Evolutionary conservation across 352 stramenopile genomes (phyloP).

Genomic region (Elongisporangium anandrum): DNA sequence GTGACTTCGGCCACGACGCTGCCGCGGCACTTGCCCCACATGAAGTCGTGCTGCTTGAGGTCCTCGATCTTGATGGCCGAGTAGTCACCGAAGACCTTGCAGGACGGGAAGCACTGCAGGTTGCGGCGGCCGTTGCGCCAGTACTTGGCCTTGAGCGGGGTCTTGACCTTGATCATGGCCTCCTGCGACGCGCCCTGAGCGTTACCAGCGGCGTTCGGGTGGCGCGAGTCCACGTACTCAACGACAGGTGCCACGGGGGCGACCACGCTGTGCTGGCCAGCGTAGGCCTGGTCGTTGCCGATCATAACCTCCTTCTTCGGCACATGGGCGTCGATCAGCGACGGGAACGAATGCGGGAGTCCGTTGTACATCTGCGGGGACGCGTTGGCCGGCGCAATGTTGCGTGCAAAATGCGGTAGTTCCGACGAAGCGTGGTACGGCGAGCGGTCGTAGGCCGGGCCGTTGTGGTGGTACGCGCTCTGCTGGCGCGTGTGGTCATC

Average conservation of each 20-base stretch:
- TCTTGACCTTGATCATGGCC: slow-evolving; percentile 87
- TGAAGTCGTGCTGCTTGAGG: slow-evolving; percentile 87
- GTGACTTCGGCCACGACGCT: slow-evolving; percentile 80
- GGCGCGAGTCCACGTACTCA: too few species aligned
- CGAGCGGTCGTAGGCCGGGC: slow-evolving; percentile 4
- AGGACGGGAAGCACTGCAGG: slow-evolving; percentile 86
- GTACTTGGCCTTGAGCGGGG: slow-evolving; percentile 83
- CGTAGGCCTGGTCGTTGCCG: too few species aligned
- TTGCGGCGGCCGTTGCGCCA: slow-evolving; percentile 89
- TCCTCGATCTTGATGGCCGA: slow-evolving; percentile 87
- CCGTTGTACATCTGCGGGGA: slow-evolving; percentile 16
- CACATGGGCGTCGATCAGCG: slow-evolving; percentile 35
- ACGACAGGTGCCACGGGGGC: too few species aligned
- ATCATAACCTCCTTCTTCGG: slow-evolving; percentile 28
- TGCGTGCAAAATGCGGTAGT: too few species aligned
- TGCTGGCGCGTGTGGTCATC: too few species aligned
- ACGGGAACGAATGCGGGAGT: slow-evolving; percentile 49
- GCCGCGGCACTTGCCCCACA: slow-evolving; percentile 87
- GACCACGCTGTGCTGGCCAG: too few species aligned
- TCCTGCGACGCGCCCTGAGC: slow-evolving; percentile 42
- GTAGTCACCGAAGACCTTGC: slow-evolving; percentile 90
- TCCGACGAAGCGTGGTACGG: slow-evolving; percentile 13
- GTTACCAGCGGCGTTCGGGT: not conserved
- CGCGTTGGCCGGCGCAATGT: slow-evolving; percentile 5
- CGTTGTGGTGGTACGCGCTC: too few species aligned